Base-by-base conservation (phyloP, 805 yeast species). In the Wickerhamomyces subpelliculosus region DNA sequence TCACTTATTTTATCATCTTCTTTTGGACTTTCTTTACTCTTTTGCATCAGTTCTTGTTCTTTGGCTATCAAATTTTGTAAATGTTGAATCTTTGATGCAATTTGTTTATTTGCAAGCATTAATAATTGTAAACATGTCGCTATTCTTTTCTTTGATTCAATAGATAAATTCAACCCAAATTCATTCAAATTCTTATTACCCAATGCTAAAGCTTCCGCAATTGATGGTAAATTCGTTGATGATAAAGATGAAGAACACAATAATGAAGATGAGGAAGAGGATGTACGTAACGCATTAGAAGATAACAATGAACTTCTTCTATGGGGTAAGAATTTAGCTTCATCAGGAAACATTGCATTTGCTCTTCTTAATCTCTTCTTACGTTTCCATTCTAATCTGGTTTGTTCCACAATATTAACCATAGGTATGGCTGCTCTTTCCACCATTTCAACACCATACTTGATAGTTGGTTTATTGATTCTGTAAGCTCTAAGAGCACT, bases 61-160 rank as follows among this genome's bases (percentile, higher is more conserved):
- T 70, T 70, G 18, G 69, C 70, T 3, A 81, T 71, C 30, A 67
- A 49, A n/a, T 63, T 67, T 51, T 83, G 88, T 29, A 88, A 64
- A 41, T 68, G 70, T 38, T 68, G 68, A 16, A 88, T 83, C 46
- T 86, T 78, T 34, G 73, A 66, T 34, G 81, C 78, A 24, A 88
- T 68, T 49, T 82, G 86, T 40, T 75, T 77, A 52, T 86, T 88
- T 4, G 96, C 96, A 35, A 86, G 66, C 52, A 82, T 81, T 39
- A 88, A 65, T 37, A 89, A 68, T 48, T 87, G 89, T 34, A 89
- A 68, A 50, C 95, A 78, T 52, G 90, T 83, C 27, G 84, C 79
- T 34, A 88, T 55, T 46, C 89, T 71, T 46, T 80, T 80, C 42
- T 85, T 75, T 20, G 89, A 81, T 51, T 86, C 95, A 39, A 77